Evolutionary conservation across 2,329 filamentous ascomycete species (phyloP), one percentile per base, ranked within the genome.

Genomic region (Diaporthe sp.): DNA sequence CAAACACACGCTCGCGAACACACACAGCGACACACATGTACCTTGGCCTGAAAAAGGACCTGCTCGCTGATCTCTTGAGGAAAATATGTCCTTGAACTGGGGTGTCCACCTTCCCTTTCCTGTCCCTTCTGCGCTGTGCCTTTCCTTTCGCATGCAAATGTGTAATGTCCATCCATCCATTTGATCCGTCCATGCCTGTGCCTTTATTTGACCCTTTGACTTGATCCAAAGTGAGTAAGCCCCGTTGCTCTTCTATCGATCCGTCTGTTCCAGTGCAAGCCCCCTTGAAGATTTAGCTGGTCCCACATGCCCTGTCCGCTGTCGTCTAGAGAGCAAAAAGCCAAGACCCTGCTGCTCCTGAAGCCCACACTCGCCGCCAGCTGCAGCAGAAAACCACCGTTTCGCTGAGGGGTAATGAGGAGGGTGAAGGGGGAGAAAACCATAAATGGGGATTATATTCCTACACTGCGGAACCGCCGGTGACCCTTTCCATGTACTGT

Each of bases 371-470:
- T 4, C 2, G 4, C 12, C 1, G 22, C 6, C 10, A 0, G 17
- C 55, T 37, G 31, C 15, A 31, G 15, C 15, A 34, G 17, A 28
- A 28, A 28, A 28, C 28, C 28, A 28, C 28, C 28, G 28, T 28
- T 28, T 28, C 28, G 28, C 28, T 28, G 28, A 28, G 28, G 28
- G 28, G 28, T 28, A 28, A 28, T 28, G 28, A 28, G 28, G 28
- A 28, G 28, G 19, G 60, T 22, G 13, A 44, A n/a, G 22, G n/a
- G 19, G 28, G 25, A 25, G 39, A 60, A 44, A 67, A 70, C 61
- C 73, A 73, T 68, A 76, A 73, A 72, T 61, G 55, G 70, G 51
- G 67, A 75, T 78, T 79, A 80, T 80, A 79, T 80, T 80, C 78
- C 79, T 80, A 80, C 78, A 80, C 77, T 22, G 75, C 51, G 51